These are phyloP conservation scores for Trypanosoma lewisi DNA, from an alignment of 208 protist genomes.

Conservation along the genomic window DNA sequence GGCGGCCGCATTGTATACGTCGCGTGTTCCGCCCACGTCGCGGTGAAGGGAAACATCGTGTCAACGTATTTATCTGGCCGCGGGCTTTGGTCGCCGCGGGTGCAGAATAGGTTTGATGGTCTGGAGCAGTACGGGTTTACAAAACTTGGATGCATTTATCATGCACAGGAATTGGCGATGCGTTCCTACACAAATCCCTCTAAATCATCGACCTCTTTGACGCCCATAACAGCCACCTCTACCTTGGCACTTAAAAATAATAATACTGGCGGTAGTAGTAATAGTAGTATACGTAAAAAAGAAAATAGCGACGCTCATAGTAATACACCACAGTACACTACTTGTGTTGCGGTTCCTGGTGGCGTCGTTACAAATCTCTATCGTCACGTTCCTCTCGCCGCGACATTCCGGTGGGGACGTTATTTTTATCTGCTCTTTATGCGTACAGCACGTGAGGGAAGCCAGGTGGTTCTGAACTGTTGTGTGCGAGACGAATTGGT, in stretches of 20 bases:
- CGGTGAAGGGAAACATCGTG: slow-evolving; percentile 56
- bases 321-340: slow-evolving; percentile 50
- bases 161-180: slow-evolving; percentile 75
- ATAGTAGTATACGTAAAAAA: slow-evolving; percentile 12
- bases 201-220: slow-evolving; percentile 5
- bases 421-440: slow-evolving; percentile 68
- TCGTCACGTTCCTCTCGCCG: slow-evolving; percentile 50
- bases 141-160: slow-evolving; percentile 83
- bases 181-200: slow-evolving; percentile 45
- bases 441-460: slow-evolving; percentile 71
- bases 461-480: slow-evolving; percentile 79
- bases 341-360: slow-evolving; percentile 70
- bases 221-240: slow-evolving; percentile 9
- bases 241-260: not conserved
- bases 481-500: slow-evolving; percentile 69
- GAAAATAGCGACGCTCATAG: slow-evolving; percentile 13
- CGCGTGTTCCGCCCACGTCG: slow-evolving; percentile 64
- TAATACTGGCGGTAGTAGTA: slow-evolving; percentile 18
- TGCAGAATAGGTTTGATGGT: slow-evolving; percentile 64
- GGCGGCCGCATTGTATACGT: slow-evolving; percentile 78
- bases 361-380: slow-evolving; percentile 76
- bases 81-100: slow-evolving; percentile 59
- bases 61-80: slow-evolving; percentile 66
- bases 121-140: slow-evolving; percentile 86
- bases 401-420: slow-evolving; percentile 50